These are phyloP conservation scores for Solanum ossicruentum DNA, from an alignment of 257 asterid species.

Conservation along the genomic window DNA sequence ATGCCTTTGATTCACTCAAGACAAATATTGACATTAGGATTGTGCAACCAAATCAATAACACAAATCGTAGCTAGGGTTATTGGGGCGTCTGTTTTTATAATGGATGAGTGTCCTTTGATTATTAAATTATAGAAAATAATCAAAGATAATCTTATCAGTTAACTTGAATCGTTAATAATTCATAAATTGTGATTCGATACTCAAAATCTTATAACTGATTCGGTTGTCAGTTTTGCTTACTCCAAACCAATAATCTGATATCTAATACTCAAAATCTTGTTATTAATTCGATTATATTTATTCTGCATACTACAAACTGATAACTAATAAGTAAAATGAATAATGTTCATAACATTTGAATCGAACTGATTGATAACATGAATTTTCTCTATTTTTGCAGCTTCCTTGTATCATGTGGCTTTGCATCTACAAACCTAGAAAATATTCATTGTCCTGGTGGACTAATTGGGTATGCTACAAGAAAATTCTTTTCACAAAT, in stretches of 20 bases:
- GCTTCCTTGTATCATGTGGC: conserved; percentile 5
- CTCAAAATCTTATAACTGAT: too few species aligned
- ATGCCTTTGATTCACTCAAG: too few species aligned
- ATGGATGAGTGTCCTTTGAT: too few species aligned
- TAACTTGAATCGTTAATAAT: too few species aligned
- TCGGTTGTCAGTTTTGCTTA: too few species aligned
- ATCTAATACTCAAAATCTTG: background rate
- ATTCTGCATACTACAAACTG: background rate
- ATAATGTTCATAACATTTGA: background rate
- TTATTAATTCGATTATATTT: background rate
- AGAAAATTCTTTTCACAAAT: background rate
- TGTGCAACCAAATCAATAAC: too few species aligned
- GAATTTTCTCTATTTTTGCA: background rate
- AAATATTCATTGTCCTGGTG: conserved; percentile 19
- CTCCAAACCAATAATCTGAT: too few species aligned
- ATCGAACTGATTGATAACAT: background rate
- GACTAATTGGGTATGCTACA: conserved; percentile 24
- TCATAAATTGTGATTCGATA: too few species aligned
- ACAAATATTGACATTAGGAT: background rate
- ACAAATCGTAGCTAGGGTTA: too few species aligned
- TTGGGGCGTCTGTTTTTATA: too few species aligned
- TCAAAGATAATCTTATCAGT: too few species aligned
- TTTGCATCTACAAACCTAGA: background rate
- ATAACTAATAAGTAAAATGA: background rate
- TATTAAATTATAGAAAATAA: too few species aligned